A percentile compares a stretch with the other conserved stretches of the same genome.
phyloP scores from a whole-genome alignment of 306 rosid genomes.

The Citrullus amarus region DNA sequence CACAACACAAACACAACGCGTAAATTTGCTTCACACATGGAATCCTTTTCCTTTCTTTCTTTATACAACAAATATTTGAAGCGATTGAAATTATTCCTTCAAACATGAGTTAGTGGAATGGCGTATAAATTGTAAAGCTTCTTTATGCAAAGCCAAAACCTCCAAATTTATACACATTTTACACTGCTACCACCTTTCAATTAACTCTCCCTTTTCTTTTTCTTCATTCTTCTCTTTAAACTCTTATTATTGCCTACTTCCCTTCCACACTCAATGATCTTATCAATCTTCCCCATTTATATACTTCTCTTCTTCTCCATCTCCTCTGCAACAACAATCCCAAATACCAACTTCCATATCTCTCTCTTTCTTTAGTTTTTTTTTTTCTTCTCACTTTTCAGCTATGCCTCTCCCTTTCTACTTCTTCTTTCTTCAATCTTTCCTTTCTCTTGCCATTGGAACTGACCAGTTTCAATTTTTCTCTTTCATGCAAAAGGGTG shows the following conservation, averaged over 20 bases:
- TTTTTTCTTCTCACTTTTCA: background rate
- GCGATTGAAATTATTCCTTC: background rate
- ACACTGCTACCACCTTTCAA: no score
- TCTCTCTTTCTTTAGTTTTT: background rate
- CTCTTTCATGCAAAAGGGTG: conserved; percentile 29
- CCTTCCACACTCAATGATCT: conserved; percentile 20
- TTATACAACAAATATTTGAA: background rate
- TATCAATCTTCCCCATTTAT: conserved; percentile 41
- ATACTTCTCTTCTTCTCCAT: conserved; percentile 31
- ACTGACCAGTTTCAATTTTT: conserved; percentile 36
- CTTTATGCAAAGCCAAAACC: conserved; percentile 41
- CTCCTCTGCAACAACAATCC: conserved; percentile 19
- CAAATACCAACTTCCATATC: conserved; percentile 1
- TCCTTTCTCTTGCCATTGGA: conserved; percentile 15
- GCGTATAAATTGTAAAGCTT: conserved; percentile 44
- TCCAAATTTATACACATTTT: conserved; percentile 14
- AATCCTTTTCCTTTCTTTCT: background rate
- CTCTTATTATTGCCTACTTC: conserved; percentile 11
- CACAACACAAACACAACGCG: conserved; percentile 10
- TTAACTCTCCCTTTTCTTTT: background rate
- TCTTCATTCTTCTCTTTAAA: background rate
- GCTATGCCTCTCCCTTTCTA: background rate
- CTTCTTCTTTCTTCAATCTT: background rate
- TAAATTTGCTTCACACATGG: background rate
- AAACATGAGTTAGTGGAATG: conserved; percentile 43